phyloP scores from a whole-genome alignment of 441 rosid genomes.

The Lepidium campestre region DNA sequence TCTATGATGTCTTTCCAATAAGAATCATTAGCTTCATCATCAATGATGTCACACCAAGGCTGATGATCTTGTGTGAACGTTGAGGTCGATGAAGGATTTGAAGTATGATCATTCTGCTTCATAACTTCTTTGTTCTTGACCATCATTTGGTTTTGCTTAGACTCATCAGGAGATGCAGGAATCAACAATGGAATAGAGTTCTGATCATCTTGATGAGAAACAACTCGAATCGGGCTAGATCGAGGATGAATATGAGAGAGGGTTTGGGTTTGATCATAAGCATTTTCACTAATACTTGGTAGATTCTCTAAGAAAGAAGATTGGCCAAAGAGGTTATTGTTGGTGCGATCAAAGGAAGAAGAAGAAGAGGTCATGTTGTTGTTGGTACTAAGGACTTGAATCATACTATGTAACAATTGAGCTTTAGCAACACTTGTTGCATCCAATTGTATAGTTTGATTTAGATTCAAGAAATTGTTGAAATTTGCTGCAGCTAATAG shows the following conservation, averaged over 20 bases:
- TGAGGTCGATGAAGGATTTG: slow-evolving; percentile 30
- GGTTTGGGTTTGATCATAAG: slow-evolving; percentile 25
- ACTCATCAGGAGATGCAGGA: slow-evolving; percentile 36
- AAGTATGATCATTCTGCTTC: slow-evolving; percentile 26
- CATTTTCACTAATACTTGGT: slow-evolving; percentile 11
- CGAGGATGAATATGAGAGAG: slow-evolving; percentile 21
- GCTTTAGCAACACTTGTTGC: slow-evolving; percentile 53
- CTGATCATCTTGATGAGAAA: slow-evolving; percentile 17
- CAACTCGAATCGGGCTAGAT: slow-evolving; percentile 7
- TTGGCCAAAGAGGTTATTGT: slow-evolving; percentile 15
- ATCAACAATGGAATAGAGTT: slow-evolving; percentile 35
- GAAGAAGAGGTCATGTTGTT: slow-evolving; percentile 16
- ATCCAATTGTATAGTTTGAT: slow-evolving; percentile 35
- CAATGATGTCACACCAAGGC: slow-evolving; percentile 34
- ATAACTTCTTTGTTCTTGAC: slow-evolving; percentile 13
- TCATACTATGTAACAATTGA: slow-evolving; percentile 44
- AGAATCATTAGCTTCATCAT: slow-evolving; percentile 47
- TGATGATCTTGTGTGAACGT: slow-evolving; percentile 40
- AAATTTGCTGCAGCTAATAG: slow-evolving; percentile 36
- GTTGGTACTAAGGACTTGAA: slow-evolving; percentile 32
- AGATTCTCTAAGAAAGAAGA: slow-evolving; percentile 25
- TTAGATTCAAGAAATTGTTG: slow-evolving; percentile 28
- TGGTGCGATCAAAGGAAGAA: slow-evolving; percentile 21
- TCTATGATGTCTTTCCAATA: slow-evolving; percentile 63
- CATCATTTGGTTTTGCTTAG: slow-evolving; percentile 18